These are phyloP conservation scores for Yamadazyma atlantica DNA, from an alignment of 1,139 yeast genomes.

Conservation along the genomic window DNA sequence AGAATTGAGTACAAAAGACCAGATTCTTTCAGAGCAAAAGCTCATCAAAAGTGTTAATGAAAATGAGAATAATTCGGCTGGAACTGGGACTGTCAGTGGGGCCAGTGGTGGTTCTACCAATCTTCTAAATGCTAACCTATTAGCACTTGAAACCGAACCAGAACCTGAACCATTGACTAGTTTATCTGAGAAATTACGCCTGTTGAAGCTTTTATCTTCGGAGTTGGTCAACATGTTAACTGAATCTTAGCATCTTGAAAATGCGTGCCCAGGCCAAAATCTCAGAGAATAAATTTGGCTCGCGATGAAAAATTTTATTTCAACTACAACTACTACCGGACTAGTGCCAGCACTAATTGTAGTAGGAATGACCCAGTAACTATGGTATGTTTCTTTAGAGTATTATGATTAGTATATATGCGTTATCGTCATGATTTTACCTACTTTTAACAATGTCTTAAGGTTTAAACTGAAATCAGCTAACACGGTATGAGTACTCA, in stretches of 20 bases:
- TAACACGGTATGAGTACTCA: constrained; percentile 38
- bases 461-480: constrained; percentile 40
- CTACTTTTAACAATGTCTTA: constrained; percentile 30
- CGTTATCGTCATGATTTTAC: constrained; percentile 47
- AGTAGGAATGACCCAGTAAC: no score
- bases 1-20: constrained; percentile 41
- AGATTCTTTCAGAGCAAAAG: constrained; percentile 35
- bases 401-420: constrained; percentile 30
- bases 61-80: background rate
- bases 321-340: no score
- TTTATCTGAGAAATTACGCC: background rate
- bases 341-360: no score
- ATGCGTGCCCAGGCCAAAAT: background rate
- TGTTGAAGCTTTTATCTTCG: background rate
- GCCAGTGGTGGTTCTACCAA: constrained; percentile 3
- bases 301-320: constrained; percentile 2
- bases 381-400: constrained; percentile 9
- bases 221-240: background rate
- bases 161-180: no score
- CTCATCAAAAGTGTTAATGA: constrained; percentile 19
- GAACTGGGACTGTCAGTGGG: constrained; percentile 3
- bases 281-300: background rate
- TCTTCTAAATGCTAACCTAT: background rate
- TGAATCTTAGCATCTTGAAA: no score
- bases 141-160: background rate